phyloP scores from a whole-genome alignment of 1,139 yeast species.

The Candida sp. region DNA sequence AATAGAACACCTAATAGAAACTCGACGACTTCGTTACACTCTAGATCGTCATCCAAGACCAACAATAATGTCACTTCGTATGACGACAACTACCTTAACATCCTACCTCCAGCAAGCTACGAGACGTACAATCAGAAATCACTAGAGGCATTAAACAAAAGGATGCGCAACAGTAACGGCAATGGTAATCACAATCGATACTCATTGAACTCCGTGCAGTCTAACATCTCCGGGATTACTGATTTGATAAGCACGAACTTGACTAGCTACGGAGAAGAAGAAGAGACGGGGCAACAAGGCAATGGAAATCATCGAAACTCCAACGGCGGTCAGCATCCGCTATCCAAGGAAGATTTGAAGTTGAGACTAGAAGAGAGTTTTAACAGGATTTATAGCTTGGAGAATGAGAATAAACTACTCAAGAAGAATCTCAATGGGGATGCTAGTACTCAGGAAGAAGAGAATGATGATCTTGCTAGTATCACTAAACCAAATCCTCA shows the following conservation, averaged over 20 bases:
- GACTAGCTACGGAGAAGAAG: slow-evolving; percentile 37
- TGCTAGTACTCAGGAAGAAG: not conserved
- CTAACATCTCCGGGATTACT: slow-evolving; percentile 46
- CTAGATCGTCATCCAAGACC: not conserved
- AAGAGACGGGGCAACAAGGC: slow-evolving; percentile 5
- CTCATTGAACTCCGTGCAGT: slow-evolving; percentile 44
- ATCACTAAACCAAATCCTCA: slow-evolving; percentile 1
- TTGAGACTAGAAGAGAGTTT: slow-evolving; percentile 44
- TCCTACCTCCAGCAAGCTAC: slow-evolving; percentile 23
- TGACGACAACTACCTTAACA: slow-evolving; percentile 35
- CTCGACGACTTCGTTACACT: not conserved
- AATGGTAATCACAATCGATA: slow-evolving; percentile 25
- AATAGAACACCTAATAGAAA: slow-evolving; percentile 1
- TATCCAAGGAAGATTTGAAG: slow-evolving; percentile 40
- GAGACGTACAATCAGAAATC: slow-evolving; percentile 42
- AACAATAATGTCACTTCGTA: slow-evolving; percentile 15
- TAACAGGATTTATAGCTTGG: slow-evolving; percentile 38
- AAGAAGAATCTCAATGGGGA: slow-evolving; percentile 12
- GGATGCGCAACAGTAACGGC: slow-evolving; percentile 1
- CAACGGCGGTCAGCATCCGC: not conserved
- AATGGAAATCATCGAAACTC: slow-evolving; percentile 4
- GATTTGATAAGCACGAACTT: slow-evolving; percentile 44
- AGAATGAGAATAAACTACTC: slow-evolving; percentile 31
- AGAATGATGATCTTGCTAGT: not conserved
- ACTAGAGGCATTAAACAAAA: slow-evolving; percentile 30